Conservation (phyloP, 2,329 filamentous ascomycete genomes). For the Fusarium sp. region DNA sequence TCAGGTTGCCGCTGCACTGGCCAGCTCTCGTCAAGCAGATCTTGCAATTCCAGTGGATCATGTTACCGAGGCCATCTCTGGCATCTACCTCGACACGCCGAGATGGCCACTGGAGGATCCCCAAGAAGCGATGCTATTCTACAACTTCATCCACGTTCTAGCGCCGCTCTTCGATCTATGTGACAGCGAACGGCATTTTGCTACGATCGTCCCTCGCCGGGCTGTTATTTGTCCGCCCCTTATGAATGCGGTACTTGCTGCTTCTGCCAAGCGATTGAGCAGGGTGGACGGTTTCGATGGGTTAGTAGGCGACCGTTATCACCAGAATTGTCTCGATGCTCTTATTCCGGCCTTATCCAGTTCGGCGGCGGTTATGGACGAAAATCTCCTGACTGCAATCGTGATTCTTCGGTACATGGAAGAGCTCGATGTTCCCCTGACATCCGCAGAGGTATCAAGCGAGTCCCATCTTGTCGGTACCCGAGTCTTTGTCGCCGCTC, state of each 20-base stretch:
- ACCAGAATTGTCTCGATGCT: slow-evolving; percentile 49
- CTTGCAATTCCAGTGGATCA: slow-evolving; percentile 26
- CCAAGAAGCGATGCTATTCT: slow-evolving; percentile 51
- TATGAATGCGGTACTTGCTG: slow-evolving; percentile 50
- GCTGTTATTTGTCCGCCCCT: slow-evolving; percentile 49
- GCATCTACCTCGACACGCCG: slow-evolving; percentile 43
- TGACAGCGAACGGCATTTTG: slow-evolving; percentile 50
- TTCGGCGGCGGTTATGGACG: slow-evolving; percentile 48
- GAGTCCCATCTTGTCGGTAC: slow-evolving; percentile 52
- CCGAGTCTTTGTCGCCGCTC: slow-evolving; percentile 50
- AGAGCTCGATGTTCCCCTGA: slow-evolving; percentile 47
- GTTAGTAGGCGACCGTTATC: slow-evolving; percentile 48
- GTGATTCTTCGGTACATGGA: slow-evolving; percentile 53
- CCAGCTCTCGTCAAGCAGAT: slow-evolving; percentile 22
- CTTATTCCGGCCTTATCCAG: slow-evolving; percentile 50
- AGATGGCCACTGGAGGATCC: slow-evolving; percentile 46
- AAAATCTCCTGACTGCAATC: slow-evolving; percentile 51
- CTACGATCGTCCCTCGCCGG: slow-evolving; percentile 49
- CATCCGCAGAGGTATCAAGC: slow-evolving; percentile 23
- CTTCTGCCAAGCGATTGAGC: slow-evolving; percentile 48
- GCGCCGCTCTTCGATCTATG: slow-evolving; percentile 51
- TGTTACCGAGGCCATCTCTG: slow-evolving; percentile 41
- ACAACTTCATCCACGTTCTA: slow-evolving; percentile 48
- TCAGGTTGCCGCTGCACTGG: slow-evolving; percentile 18
- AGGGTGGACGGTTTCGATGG: slow-evolving; percentile 44